These are phyloP conservation scores for Aspergillus diversus DNA, from an alignment of 495 filamentous ascomycete genomes.

Conservation along the genomic window DNA sequence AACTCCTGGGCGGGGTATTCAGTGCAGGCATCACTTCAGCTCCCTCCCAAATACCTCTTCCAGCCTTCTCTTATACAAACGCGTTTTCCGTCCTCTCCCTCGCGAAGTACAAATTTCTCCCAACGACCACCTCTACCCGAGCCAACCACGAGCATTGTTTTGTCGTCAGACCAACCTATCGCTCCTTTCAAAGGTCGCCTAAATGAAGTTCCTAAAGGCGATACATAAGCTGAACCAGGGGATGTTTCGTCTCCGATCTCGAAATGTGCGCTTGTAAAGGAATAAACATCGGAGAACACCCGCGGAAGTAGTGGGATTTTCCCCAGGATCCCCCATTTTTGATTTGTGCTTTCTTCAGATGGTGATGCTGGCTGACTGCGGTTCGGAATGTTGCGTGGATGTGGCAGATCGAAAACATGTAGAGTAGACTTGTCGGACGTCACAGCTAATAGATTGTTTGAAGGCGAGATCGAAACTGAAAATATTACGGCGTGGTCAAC, in stretches of 20 bases:
- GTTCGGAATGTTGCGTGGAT: slow-evolving; percentile 36
- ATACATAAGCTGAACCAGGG: slow-evolving; percentile 44
- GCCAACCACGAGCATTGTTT: slow-evolving; percentile 73
- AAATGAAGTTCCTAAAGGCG: slow-evolving; percentile 48
- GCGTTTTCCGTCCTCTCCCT: slow-evolving; percentile 64
- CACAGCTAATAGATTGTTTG: slow-evolving; percentile 75
- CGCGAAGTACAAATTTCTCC: slow-evolving; percentile 77
- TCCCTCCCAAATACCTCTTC: slow-evolving; percentile 72
- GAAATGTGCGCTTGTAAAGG: slow-evolving; percentile 72
- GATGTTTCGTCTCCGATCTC: slow-evolving; percentile 74
- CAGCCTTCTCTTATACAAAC: slow-evolving; percentile 72
- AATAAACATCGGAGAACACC: slow-evolving; percentile 84
- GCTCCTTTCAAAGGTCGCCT: slow-evolving; percentile 72
- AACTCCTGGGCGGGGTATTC: background rate
- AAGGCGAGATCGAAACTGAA: slow-evolving; percentile 83
- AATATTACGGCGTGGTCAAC: slow-evolving; percentile 87
- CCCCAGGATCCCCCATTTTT: slow-evolving; percentile 81
- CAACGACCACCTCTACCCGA: slow-evolving; percentile 79
- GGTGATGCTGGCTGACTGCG: slow-evolving; percentile 40
- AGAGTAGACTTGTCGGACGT: slow-evolving; percentile 97
- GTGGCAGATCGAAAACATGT: slow-evolving; percentile 83
- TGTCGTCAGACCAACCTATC: slow-evolving; percentile 74
- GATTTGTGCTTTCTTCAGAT: slow-evolving; percentile 53
- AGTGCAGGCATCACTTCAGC: slow-evolving; percentile 29
- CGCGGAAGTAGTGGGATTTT: slow-evolving; percentile 78